Percentiles rank a stretch among this genome's conserved stretches.
phyloP scores from a whole-genome alignment of 1,284 basidiomycete species.

The Cryptococcus maquisensis region DNA sequence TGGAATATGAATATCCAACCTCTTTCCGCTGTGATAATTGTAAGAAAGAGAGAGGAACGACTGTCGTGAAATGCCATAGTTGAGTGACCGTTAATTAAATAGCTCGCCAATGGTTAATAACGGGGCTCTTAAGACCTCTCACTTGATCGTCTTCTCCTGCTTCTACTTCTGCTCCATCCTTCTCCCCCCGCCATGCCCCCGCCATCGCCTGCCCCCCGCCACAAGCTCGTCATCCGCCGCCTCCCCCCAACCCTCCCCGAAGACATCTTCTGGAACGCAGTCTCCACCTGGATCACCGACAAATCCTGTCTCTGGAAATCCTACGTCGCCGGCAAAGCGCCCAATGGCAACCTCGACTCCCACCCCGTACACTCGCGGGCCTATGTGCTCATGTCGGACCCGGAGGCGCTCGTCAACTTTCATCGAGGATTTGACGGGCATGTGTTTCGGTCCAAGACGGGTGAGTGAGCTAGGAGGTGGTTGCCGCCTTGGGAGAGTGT shows the following conservation, averaged over 20 bases:
- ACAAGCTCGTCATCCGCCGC: constrained; percentile 84
- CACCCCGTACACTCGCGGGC: constrained; percentile 81
- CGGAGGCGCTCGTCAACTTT: constrained; percentile 68
- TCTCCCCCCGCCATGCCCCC: neutral
- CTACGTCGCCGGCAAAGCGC: constrained; percentile 65
- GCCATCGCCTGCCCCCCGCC: constrained; percentile 21
- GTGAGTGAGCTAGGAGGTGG: constrained; percentile 50
- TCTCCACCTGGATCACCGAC: constrained; percentile 74
- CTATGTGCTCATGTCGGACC: constrained; percentile 81
- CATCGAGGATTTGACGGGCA: constrained; percentile 87
- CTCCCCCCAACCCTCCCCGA: constrained; percentile 90
- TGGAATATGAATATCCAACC: no score
- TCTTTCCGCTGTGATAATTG: no score
- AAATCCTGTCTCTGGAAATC: constrained; percentile 65
- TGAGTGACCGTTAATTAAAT: no score
- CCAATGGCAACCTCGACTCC: constrained; percentile 60
- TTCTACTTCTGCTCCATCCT: neutral
- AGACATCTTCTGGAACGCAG: constrained; percentile 87
- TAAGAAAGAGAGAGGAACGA: no score
- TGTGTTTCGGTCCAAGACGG: constrained; percentile 83
- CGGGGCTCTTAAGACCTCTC: neutral
- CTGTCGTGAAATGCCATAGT: no score
- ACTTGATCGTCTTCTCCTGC: neutral
- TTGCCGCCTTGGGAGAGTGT: neutral
- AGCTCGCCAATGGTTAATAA: no score